Percentiles rank a stretch among this genome's conserved stretches.
Conservation (phyloP, 768 basidiomycete species). For the Leccinum variicolor region DNA sequence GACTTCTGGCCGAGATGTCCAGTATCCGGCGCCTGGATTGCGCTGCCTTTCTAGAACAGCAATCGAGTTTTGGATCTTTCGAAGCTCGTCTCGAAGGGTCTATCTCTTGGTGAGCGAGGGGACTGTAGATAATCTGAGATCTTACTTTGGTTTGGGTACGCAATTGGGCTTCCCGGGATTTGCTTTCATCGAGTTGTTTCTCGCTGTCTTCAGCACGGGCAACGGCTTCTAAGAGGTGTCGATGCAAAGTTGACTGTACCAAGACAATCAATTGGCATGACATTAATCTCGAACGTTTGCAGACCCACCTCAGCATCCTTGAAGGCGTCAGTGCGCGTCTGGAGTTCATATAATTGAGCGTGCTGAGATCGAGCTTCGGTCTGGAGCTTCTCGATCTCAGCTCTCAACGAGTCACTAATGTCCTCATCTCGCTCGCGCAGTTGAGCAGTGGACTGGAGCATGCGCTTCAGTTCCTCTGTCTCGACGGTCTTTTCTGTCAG, state of each 20-base stretch:
- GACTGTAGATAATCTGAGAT: neutral
- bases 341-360: conserved; percentile 53
- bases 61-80: conserved; percentile 93
- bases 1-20: conserved; percentile 51
- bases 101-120: conserved; percentile 31
- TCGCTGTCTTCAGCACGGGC: conserved; percentile 53
- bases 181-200: conserved; percentile 70
- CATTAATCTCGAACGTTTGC: neutral
- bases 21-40: conserved; percentile 93
- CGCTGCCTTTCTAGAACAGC: conserved; percentile 86
- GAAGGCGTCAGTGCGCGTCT: conserved; percentile 43
- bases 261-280: neutral
- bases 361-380: conserved; percentile 47
- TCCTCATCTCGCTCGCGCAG: conserved; percentile 59
- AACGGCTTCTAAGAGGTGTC: conserved; percentile 47
- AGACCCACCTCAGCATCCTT: conserved; percentile 62
- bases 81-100: conserved; percentile 90
- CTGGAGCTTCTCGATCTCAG: conserved; percentile 51
- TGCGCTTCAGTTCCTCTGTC: conserved; percentile 64
- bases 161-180: conserved; percentile 64
- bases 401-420: conserved; percentile 46
- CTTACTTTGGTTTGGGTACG: conserved; percentile 76
- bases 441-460: conserved; percentile 55
- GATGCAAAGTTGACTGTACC: conserved; percentile 42
- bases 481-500: conserved; percentile 76